Evolutionary conservation across 148 eudicot species (phyloP).

Genomic region (Cornus controversa): DNA sequence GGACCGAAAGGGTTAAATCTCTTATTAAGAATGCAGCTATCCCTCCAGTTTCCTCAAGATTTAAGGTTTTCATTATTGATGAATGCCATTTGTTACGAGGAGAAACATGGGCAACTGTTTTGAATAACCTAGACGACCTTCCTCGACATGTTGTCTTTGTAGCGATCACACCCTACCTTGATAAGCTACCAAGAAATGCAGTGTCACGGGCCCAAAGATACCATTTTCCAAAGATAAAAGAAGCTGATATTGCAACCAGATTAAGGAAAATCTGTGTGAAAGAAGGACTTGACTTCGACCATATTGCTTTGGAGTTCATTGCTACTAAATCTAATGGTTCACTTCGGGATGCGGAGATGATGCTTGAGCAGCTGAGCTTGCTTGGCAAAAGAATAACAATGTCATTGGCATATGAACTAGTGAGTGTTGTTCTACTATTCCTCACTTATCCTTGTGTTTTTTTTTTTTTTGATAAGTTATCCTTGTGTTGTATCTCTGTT

Average conservation of each 20-base stretch:
- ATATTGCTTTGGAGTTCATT: constrained; percentile 75
- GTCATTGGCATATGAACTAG: constrained; percentile 74
- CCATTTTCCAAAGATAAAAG: constrained; percentile 72
- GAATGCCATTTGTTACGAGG: constrained; percentile 83
- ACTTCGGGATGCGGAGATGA: constrained; percentile 93
- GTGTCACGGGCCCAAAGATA: constrained; percentile 61
- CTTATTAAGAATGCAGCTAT: constrained; percentile 53
- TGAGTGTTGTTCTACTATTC: constrained; percentile 35
- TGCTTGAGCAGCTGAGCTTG: constrained; percentile 92
- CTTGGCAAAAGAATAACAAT: constrained; percentile 72
- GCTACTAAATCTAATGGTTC: constrained; percentile 86
- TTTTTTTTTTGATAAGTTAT: too few relatives aligned
- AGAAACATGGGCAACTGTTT: constrained; percentile 69
- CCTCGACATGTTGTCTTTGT: constrained; percentile 71
- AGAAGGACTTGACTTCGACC: constrained; percentile 81
- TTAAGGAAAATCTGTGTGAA: constrained; percentile 61
- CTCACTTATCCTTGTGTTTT: neutral
- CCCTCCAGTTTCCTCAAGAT: constrained; percentile 74
- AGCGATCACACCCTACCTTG: constrained; percentile 80
- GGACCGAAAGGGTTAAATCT: constrained; percentile 48
- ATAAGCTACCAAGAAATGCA: constrained; percentile 69
- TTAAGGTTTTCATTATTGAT: constrained; percentile 78
- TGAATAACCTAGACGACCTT: constrained; percentile 51
- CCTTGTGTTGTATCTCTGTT: neutral
- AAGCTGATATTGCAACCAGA: constrained; percentile 51